Evolutionary conservation across 139 green algal genomes (phyloP), one percentile per base, ranked within the genome.

Genomic region (Chlorella vulgaris): DNA sequence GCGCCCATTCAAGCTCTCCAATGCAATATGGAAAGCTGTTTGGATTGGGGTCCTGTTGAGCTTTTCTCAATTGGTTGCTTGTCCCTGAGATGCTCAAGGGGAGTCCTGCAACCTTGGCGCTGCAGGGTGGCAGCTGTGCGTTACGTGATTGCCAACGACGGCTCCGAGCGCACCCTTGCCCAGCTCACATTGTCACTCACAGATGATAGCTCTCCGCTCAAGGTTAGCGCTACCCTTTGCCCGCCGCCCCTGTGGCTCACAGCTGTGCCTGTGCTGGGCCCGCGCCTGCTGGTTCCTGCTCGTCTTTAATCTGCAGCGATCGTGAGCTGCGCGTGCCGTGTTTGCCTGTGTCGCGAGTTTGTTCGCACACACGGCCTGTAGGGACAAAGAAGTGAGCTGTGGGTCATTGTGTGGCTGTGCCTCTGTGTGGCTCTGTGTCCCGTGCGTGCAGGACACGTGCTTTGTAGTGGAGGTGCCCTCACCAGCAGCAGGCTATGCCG

Each of bases 391-490:
- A n/a, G n/a, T n/a, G n/a, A n/a, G n/a, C n/a, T n/a, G n/a, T n/a
- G n/a, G n/a, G n/a, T n/a, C n/a, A n/a, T n/a, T n/a, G n/a, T n/a
- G n/a, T n/a, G n/a, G n/a, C n/a, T n/a, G n/a, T n/a, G n/a, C n/a
- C n/a, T n/a, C n/a, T n/a, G n/a, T n/a, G 31, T 19, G 4, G 63
- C 8, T 70, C 8, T 70, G n/a, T n/a, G n/a, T n/a, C n/a, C n/a
- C n/a, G n/a, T n/a, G n/a, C n/a, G n/a, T 74, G 63, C 76, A 74
- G 65, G 79, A 62, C 67, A 58, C 51, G 3, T 65, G 53, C 51
- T 93, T 94, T 61, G 43, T 74, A 0, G 83, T 95, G 29, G 85
- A 92, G 36, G 62, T 95, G 60, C 88, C 87, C 0, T 76, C 84
- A 0, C 86, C 91, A 13, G 28, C 29, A 13, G 53, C 62, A 26